Conservation (phyloP, 139 green algal species). For the Auxenochlorella pyrenoidosa region DNA sequence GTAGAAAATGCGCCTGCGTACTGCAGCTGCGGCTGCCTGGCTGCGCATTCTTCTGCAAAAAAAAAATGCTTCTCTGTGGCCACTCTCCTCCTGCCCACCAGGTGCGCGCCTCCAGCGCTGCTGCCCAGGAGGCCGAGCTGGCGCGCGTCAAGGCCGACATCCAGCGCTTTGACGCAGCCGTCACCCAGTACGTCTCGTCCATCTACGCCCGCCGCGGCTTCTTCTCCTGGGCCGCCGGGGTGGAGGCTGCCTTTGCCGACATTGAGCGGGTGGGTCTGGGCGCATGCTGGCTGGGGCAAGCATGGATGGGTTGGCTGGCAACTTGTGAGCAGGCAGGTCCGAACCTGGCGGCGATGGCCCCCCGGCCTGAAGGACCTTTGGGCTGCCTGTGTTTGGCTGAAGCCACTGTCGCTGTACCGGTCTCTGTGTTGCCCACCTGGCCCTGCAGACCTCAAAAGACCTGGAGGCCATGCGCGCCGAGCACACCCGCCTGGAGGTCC, state of each 20-base stretch:
- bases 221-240: slow-evolving; percentile 76
- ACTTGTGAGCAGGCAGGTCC: neutral
- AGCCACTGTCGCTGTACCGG: neutral
- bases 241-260: slow-evolving; percentile 64
- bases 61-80: too few species aligned
- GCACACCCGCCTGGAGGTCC: slow-evolving; percentile 60
- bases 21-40: too few species aligned
- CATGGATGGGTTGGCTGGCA: neutral
- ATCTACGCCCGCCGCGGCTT: slow-evolving; percentile 67
- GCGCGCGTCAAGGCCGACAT: slow-evolving; percentile 28
- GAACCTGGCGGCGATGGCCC: too few species aligned
- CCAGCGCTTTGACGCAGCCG: slow-evolving; percentile 39
- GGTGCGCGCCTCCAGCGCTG: neutral
- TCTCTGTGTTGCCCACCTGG: neutral
- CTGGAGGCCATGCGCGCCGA: slow-evolving; percentile 63
- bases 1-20: too few species aligned
- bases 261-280: slow-evolving; percentile 57
- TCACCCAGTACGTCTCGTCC: slow-evolving; percentile 6
- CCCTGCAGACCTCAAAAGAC: slow-evolving; percentile 31
- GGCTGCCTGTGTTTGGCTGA: too few species aligned
- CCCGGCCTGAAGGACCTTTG: too few species aligned
- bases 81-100: neutral
- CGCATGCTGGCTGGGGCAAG: too few species aligned
- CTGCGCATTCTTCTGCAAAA: too few species aligned
- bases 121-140: slow-evolving; percentile 14